Percentiles rank a stretch among this genome's conserved stretches.
Conservation (phyloP, 441 rosid genomes). For the Bruguiera hainesii region DNA sequence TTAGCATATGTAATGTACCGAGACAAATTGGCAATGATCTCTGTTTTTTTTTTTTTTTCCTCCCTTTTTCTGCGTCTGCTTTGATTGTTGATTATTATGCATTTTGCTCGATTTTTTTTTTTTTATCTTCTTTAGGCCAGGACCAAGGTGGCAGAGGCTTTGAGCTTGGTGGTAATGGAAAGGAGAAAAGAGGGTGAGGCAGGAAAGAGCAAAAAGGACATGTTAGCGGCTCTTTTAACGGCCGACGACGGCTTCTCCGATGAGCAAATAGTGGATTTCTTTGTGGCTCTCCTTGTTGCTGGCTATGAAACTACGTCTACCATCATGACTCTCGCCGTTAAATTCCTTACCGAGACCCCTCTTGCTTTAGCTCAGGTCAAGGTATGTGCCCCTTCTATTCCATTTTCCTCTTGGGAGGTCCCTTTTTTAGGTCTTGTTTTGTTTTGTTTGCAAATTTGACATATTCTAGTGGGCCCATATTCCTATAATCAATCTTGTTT, state of each 20-base stretch:
- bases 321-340: slow-evolving; percentile 93
- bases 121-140: slow-evolving; percentile 51
- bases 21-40: too few species aligned
- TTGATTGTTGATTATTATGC: too few species aligned
- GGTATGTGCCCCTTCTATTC: slow-evolving; percentile 31
- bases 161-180: slow-evolving; percentile 66
- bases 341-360: slow-evolving; percentile 92
- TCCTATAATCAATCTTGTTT: slow-evolving; percentile 24
- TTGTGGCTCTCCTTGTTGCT: slow-evolving; percentile 83
- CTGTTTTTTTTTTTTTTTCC: background rate
- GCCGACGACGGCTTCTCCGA: slow-evolving; percentile 70
- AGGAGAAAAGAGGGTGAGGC: slow-evolving; percentile 53
- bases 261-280: slow-evolving; percentile 82
- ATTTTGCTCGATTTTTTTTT: background rate
- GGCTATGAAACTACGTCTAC: slow-evolving; percentile 97
- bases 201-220: slow-evolving; percentile 60
- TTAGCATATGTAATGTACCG: too few species aligned
- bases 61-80: background rate
- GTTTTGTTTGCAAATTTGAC: background rate
- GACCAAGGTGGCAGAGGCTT: slow-evolving; percentile 92
- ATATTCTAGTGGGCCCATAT: slow-evolving; percentile 24
- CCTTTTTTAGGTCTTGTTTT: too few species aligned
- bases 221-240: slow-evolving; percentile 75
- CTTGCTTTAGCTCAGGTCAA: slow-evolving; percentile 79
- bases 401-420: background rate